A percentile compares a stretch with the other conserved stretches of the same genome.
Evolutionary conservation across 148 eudicot genomes (phyloP).

Genomic region (Vaccinium corymbosum): DNA sequence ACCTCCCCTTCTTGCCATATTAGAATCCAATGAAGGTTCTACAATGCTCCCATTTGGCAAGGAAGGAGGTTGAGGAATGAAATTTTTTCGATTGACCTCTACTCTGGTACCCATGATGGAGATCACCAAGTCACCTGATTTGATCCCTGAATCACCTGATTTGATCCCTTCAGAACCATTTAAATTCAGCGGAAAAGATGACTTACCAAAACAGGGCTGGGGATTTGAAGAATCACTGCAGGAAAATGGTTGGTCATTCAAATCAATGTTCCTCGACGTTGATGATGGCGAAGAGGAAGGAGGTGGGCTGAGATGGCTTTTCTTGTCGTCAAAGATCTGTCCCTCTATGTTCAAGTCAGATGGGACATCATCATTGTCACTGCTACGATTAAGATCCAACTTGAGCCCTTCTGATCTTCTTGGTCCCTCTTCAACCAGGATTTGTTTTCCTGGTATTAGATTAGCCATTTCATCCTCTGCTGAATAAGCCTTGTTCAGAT

Average conservation of each 20-base stretch:
- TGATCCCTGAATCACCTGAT: conserved; percentile 38
- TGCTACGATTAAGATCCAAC: conserved; percentile 66
- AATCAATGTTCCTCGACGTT: conserved; percentile 58
- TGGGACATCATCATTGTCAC: conserved; percentile 55
- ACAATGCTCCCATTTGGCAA: conserved; percentile 42
- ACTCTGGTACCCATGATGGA: conserved; percentile 71
- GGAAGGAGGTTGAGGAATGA: conserved; percentile 28
- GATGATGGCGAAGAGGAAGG: conserved; percentile 68
- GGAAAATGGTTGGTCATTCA: conserved; percentile 62
- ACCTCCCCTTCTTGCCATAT: conserved; percentile 43
- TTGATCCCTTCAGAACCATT: conserved; percentile 29
- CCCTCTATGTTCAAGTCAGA: conserved; percentile 42
- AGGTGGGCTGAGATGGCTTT: conserved; percentile 39
- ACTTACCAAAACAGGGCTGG: conserved; percentile 31
- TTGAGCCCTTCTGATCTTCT: conserved; percentile 44
- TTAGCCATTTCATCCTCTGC: conserved; percentile 37
- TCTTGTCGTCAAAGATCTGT: conserved; percentile 24
- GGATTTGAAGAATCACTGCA: conserved; percentile 36
- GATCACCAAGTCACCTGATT: conserved; percentile 45
- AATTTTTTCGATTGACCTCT: conserved; percentile 49
- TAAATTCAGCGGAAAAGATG: conserved; percentile 34
- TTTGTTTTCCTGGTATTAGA: conserved; percentile 29
- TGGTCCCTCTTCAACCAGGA: conserved; percentile 29
- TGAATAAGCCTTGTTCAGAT: conserved; percentile 67
- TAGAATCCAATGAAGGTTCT: conserved; percentile 45